phyloP scores from a whole-genome alignment of 306 rosid genomes.

The Medicago arabica region DNA sequence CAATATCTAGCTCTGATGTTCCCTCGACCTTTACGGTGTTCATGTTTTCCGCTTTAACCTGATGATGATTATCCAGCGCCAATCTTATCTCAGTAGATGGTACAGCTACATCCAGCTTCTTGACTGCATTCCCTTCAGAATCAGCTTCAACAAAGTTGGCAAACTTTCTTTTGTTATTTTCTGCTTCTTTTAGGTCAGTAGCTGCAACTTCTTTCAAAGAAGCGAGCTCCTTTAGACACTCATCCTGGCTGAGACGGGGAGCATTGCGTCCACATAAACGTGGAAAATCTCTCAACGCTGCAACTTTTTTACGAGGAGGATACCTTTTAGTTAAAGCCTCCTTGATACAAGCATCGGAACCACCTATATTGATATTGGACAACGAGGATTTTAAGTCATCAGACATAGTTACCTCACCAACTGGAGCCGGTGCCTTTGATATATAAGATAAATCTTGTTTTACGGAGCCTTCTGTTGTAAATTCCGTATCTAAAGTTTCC shows the following conservation, averaged over 20 bases:
- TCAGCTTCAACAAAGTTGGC: constrained; percentile 34
- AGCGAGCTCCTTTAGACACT: constrained; percentile 29
- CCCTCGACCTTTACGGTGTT: constrained; percentile 41
- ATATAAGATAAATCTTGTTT: constrained; percentile 43
- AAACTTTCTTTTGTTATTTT: constrained; percentile 47
- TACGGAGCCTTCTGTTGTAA: neutral
- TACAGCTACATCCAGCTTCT: constrained; percentile 35
- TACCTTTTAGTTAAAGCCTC: constrained; percentile 50
- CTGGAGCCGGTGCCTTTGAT: constrained; percentile 40
- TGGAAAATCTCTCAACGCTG: constrained; percentile 79
- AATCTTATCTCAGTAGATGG: constrained; percentile 33
- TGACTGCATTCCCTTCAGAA: constrained; percentile 34
- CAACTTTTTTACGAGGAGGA: constrained; percentile 69
- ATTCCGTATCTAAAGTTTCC: constrained; percentile 37
- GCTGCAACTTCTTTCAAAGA: constrained; percentile 27
- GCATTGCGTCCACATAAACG: constrained; percentile 73
- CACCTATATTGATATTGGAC: constrained; percentile 33
- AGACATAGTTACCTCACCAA: constrained; percentile 40
- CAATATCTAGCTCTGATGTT: constrained; percentile 51
- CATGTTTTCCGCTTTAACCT: constrained; percentile 27
- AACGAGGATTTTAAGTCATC: constrained; percentile 43
- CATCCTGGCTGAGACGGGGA: constrained; percentile 43
- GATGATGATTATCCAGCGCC: constrained; percentile 33
- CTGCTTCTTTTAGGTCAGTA: constrained; percentile 37
- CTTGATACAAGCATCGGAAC: constrained; percentile 47